Percentiles rank a stretch among this genome's conserved stretches.
phyloP scores from a whole-genome alignment of 495 filamentous ascomycete species.

The Hapsidospora chrysogenum region DNA sequence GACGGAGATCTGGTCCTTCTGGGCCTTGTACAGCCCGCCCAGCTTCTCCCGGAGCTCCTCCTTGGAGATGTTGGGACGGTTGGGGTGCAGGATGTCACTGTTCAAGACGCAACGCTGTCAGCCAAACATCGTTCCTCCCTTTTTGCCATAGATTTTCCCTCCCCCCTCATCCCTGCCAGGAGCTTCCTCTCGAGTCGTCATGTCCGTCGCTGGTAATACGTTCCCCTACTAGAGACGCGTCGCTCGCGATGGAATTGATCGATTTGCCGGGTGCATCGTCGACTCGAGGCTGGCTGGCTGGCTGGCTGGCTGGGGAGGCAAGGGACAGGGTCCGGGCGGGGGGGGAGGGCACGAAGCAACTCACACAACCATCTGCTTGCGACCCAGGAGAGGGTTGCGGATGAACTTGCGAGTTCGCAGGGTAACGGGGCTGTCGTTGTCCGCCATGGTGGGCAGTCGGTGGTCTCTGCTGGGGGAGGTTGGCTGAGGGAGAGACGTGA shows the following conservation, averaged over 20 bases:
- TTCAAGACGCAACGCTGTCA: no score
- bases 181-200: no score
- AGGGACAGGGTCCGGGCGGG: no score
- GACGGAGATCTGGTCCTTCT: slow-evolving; percentile 89
- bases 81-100: slow-evolving; percentile 98
- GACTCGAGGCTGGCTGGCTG: no score
- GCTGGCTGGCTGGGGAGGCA: neutral
- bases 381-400: slow-evolving; percentile 92
- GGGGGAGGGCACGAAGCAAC: slow-evolving; percentile 19
- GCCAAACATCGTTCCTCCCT: no score
- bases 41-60: slow-evolving; percentile 94
- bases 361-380: slow-evolving; percentile 99
- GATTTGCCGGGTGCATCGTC: no score
- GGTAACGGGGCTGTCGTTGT: slow-evolving; percentile 60
- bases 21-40: slow-evolving; percentile 87
- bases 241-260: no score
- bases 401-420: slow-evolving; percentile 99
- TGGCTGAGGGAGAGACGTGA: slow-evolving; percentile 1
- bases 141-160: no score
- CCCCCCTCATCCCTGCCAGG: no score
- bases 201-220: no score
- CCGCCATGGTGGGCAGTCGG: slow-evolving; percentile 5
- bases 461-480: neutral
- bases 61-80: slow-evolving; percentile 95
- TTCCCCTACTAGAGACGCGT: no score